phyloP scores from a whole-genome alignment of 2,329 filamentous ascomycete species.

The Aschersonia sp. region DNA sequence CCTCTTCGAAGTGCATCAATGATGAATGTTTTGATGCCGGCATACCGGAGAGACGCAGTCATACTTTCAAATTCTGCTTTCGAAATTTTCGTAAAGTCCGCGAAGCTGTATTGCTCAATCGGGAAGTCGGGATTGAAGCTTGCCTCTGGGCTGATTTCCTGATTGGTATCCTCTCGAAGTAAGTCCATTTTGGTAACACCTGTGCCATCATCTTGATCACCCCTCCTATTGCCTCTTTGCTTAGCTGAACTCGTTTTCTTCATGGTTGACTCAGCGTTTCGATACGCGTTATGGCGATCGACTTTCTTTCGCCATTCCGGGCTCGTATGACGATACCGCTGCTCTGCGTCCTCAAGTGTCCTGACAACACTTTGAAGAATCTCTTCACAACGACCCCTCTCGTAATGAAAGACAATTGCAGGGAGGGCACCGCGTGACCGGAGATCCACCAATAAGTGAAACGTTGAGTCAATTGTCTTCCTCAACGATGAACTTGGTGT shows the following conservation, averaged over 20 bases:
- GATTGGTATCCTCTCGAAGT: slow-evolving; percentile 38
- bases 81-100: slow-evolving; percentile 43
- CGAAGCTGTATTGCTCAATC: slow-evolving; percentile 50
- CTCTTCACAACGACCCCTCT: slow-evolving; percentile 48
- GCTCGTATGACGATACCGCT: background rate
- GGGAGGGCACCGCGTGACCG: slow-evolving; percentile 52
- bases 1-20: slow-evolving; percentile 50
- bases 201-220: background rate
- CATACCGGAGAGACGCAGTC: slow-evolving; percentile 32
- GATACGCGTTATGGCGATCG: slow-evolving; percentile 24
- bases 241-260: slow-evolving; percentile 16
- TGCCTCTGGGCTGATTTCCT: slow-evolving; percentile 42
- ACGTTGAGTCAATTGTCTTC: background rate
- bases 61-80: slow-evolving; percentile 43
- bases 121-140: slow-evolving; percentile 54
- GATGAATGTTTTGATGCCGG: slow-evolving; percentile 31
- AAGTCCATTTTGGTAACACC: slow-evolving; percentile 37
- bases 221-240: background rate
- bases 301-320: slow-evolving; percentile 47
- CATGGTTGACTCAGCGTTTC: slow-evolving; percentile 28
- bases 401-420: slow-evolving; percentile 66
- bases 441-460: slow-evolving; percentile 25
- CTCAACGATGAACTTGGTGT: background rate
- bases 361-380: slow-evolving; percentile 36
- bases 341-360: slow-evolving; percentile 41